Evolutionary conservation across 306 rosid genomes (phyloP), one percentile per base, ranked within the genome.

Genomic region (Rubus idaeus): DNA sequence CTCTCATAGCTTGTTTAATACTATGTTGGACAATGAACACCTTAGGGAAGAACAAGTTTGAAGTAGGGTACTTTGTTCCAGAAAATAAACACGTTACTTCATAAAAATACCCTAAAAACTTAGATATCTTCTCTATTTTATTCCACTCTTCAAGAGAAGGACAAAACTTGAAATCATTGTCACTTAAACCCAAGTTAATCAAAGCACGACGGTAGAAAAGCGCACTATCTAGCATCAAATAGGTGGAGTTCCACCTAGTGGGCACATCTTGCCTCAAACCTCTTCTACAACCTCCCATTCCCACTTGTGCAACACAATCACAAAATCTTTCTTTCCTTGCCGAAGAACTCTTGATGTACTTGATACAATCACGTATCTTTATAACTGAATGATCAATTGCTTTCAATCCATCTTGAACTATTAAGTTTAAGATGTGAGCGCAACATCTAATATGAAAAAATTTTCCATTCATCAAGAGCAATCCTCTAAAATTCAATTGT

Each of bases 321-420:
- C 40, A 12, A 56, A 57, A 57, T 3, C 3, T 73, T 0, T 67
- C 4, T 7, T 18, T 67, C 5, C 47, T 71, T 49, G 16, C 16
- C 4, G 10, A 16, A 30, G 21, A 71, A 6, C 64, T 16, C 20
- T 18, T 53, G 3, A n/a, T 17, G 17, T 53, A 75, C 6, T 74
- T 60, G 10, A 74, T 16, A 44, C 46, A 58, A 7, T 63, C 51
- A 8, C 0, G 16, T 3, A 18, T 66, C 23, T 66, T 66, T 66
- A 9, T 10, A 6, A 66, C 13, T 66, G 51, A 40, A 18, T 41
- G 12, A 66, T 75, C 37, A 63, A 63, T 49, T 4, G 66, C 37
- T 35, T 50, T 30, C 3, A 63, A 12, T 6, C 76, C 76, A 72
- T 72, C 66, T 55, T 70, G 21, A 3, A 47, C 74, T 47, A 70